Evolutionary conservation across 768 basidiomycete species (phyloP).

Genomic region (Hericium erinaceus): DNA sequence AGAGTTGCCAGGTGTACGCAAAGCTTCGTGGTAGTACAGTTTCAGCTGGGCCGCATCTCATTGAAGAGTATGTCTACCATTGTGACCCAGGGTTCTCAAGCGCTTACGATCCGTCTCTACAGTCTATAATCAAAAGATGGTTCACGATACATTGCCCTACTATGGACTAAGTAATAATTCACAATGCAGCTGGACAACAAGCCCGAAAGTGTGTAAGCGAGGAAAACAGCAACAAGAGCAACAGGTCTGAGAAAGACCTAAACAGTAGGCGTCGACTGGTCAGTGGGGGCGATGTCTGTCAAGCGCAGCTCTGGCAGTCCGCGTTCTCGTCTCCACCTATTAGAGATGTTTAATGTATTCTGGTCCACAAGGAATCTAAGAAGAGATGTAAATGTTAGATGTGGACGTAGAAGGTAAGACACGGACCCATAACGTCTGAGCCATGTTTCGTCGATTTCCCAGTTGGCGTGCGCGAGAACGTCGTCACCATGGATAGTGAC

Average conservation of each 20-base stretch:
- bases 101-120: no score
- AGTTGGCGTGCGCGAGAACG: slow-evolving; percentile 79
- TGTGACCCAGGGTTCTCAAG: no score
- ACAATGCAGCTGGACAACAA: not conserved
- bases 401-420: not conserved
- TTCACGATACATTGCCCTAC: not conserved
- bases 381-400: not conserved
- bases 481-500: slow-evolving; percentile 85
- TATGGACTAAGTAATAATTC: not conserved
- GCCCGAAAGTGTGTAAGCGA: not conserved
- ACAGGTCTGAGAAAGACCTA: not conserved
- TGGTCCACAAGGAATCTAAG: slow-evolving; percentile 72
- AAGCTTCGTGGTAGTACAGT: slow-evolving; percentile 78
- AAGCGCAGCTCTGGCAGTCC: slow-evolving; percentile 66
- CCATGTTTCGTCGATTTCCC: slow-evolving; percentile 85
- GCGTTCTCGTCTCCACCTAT: slow-evolving; percentile 83
- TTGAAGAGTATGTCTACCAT: no score
- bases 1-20: slow-evolving; percentile 79
- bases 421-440: slow-evolving; percentile 73
- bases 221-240: not conserved
- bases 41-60: not conserved
- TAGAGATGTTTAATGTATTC: slow-evolving; percentile 57
- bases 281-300: slow-evolving; percentile 34
- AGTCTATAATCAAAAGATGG: no score
- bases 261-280: slow-evolving; percentile 3